Base-by-base conservation (phyloP, 202 grass and related monocot genomes). In the Elaeis oleifera region DNA sequence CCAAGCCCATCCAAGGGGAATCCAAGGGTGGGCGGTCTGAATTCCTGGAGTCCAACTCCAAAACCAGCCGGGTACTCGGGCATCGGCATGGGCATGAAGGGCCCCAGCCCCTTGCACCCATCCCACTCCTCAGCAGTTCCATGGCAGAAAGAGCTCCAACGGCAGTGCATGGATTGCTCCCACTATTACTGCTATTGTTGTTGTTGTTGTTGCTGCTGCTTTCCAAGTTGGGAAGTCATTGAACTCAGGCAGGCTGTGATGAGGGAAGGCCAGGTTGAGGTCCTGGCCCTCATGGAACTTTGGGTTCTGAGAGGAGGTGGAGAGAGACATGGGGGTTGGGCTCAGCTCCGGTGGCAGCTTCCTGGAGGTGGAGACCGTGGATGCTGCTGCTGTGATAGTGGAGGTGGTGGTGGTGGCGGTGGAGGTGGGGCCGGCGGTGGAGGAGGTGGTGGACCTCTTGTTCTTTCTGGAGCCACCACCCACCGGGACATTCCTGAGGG, bases 401-500 rank as follows among this genome's bases (percentile, higher is more conserved):
- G 52, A 16, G 5, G 65, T 9, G 36, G 9, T 14, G 9, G 36
- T 1, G 31, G 31, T 6, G 31, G 32, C 8, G 36, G 1, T 3
- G 36, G 36, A 13, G 36, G 9, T 13, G 9, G 36, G 8, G 36
- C 9, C 11, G 36, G 36, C 9, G 36, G 36, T 16, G 11, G 49
- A n/a, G 8, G 27, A 54, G n/a, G 25, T 16, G 16, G 28, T 31
- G 5, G 65, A 44, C 18, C 53, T 54, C 53, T 68, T 68, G 65
- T 44, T 68, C 53, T 68, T 68, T 17, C 65, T 56, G 15, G 65
- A 68, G 18, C 65, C 65, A 22, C 65, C 65, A 5, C 65, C 65
- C 15, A 68, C 65, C 3, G 65, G 65, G 52, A 68, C 65, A 28
- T 68, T 68, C 28, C 65, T 29, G 18, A 56, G 65, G 65, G 65